These are phyloP conservation scores for Phytopythium aichiense DNA, from an alignment of 352 stramenopile species.

Conservation along the genomic window DNA sequence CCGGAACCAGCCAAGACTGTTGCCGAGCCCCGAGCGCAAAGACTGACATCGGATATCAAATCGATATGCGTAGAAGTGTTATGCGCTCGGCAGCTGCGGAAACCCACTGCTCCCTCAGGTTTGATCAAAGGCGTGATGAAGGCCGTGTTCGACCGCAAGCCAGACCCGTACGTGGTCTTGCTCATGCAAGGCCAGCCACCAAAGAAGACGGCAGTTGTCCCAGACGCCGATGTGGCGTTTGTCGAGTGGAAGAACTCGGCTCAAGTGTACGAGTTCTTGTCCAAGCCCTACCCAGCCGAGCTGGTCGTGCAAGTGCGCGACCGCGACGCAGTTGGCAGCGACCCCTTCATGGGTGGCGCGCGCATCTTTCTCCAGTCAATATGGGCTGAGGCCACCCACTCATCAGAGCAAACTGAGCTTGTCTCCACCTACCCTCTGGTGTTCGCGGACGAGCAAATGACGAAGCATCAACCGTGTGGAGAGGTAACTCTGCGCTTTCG, in stretches of 20 bases:
- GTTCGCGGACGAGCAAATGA: conserved; percentile 37
- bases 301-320: conserved; percentile 37
- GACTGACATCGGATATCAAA: conserved; percentile 21
- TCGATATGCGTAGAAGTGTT: conserved; percentile 32
- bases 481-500: conserved; percentile 33
- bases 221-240: conserved; percentile 39
- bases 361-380: conserved; percentile 25
- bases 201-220: conserved; percentile 24
- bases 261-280: conserved; percentile 33
- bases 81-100: conserved; percentile 23
- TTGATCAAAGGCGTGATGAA: conserved; percentile 30
- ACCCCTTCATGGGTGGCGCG: conserved; percentile 41
- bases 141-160: conserved; percentile 33
- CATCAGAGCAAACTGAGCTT: conserved; percentile 9
- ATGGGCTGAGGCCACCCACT: conserved; percentile 13
- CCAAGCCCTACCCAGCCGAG: conserved; percentile 26
- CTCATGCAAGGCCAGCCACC: conserved; percentile 17
- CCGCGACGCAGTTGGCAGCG: conserved; percentile 28
- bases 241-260: conserved; percentile 43
- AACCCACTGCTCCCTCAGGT: conserved; percentile 12
- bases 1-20: background rate
- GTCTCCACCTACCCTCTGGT: conserved; percentile 25
- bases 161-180: conserved; percentile 43
- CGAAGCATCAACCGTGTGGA: conserved; percentile 32
- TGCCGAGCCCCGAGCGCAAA: background rate